Percentiles rank a stretch among this genome's conserved stretches.
Evolutionary conservation across 2,329 filamentous ascomycete genomes (phyloP).

Genomic region (Chaetomium globosum): DNA sequence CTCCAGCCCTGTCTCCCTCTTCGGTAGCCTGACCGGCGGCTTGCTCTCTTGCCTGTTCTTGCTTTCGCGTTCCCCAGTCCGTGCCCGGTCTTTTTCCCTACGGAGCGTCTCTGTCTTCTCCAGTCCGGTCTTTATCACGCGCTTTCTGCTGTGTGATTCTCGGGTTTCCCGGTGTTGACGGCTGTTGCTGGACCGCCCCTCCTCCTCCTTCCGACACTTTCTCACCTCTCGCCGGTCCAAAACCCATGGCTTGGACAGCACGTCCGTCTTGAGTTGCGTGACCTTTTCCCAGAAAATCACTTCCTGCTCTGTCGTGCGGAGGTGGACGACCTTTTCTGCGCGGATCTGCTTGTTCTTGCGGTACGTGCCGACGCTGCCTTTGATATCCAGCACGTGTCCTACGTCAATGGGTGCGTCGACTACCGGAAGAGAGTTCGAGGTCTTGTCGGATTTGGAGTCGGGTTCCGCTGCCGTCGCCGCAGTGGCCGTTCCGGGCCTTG

Average conservation of each 20-base stretch:
- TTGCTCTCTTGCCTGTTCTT: conserved; percentile 12
- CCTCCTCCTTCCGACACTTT: conserved; percentile 53
- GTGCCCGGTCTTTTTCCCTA: not conserved
- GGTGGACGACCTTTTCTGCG: conserved; percentile 52
- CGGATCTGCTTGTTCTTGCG: conserved; percentile 56
- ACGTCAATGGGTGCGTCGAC: conserved; percentile 48
- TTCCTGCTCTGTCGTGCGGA: conserved; percentile 60
- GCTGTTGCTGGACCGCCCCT: conserved; percentile 35
- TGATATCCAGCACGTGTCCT: conserved; percentile 60
- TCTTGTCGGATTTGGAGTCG: conserved; percentile 7
- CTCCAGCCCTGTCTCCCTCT: conserved; percentile 31
- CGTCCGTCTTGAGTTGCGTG: conserved; percentile 51
- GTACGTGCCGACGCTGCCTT: conserved; percentile 55
- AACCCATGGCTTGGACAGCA: conserved; percentile 59
- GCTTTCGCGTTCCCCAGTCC: not conserved
- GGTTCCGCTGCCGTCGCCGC: not conserved
- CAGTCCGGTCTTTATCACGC: conserved; percentile 4
- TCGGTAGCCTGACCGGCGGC: conserved; percentile 13
- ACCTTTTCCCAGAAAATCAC: conserved; percentile 62
- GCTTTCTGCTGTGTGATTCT: conserved; percentile 22
- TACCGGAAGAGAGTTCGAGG: conserved; percentile 4
- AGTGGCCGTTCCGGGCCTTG: conserved; percentile 5
- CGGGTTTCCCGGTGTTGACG: conserved; percentile 29
- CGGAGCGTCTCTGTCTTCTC: not conserved
- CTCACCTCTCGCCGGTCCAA: conserved; percentile 53